Conservation (phyloP, 495 filamentous ascomycete species). For the Neurospora sp. region DNA sequence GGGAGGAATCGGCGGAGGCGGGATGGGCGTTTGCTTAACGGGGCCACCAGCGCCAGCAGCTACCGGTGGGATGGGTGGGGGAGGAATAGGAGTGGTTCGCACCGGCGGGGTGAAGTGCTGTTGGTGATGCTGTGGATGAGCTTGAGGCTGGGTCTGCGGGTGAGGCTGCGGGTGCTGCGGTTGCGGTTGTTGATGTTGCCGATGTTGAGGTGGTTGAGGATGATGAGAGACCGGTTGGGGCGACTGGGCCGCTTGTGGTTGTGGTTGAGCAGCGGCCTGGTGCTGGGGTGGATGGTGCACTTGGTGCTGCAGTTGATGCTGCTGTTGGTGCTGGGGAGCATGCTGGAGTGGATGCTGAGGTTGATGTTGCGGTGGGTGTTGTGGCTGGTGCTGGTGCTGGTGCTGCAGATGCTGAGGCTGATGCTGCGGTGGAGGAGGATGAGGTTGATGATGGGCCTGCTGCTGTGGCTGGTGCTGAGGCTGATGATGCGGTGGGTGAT, state of each 20-base stretch:
- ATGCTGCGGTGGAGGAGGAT: background rate
- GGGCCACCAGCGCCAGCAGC: background rate
- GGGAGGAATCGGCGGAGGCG: slow-evolving; percentile 21
- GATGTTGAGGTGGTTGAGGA: background rate
- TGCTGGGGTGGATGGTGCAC: slow-evolving; percentile 1
- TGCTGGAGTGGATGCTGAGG: background rate
- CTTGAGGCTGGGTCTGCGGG: background rate
- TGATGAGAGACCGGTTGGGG: background rate
- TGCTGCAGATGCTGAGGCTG: slow-evolving; percentile 1
- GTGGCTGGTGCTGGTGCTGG: background rate
- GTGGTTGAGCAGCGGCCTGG: background rate
- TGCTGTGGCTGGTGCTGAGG: background rate
- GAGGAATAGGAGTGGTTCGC: slow-evolving; percentile 19
- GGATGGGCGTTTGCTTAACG: slow-evolving; percentile 19
- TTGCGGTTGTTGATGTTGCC: slow-evolving; percentile 1
- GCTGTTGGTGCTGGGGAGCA: background rate
- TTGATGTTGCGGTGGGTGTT: slow-evolving; percentile 1
- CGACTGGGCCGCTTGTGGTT: background rate
- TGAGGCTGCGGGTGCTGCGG: slow-evolving; percentile 1
- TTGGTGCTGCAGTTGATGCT: background rate
- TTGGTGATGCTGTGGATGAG: slow-evolving; percentile 1
- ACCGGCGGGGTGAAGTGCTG: slow-evolving; percentile 8
- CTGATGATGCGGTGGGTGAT: background rate
- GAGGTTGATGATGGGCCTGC: slow-evolving; percentile 4
- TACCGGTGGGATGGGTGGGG: slow-evolving; percentile 17